Percentiles rank a stretch among this genome's conserved stretches.
Conservation (phyloP, 208 protist species). For the Strigomonas culicis region DNA sequence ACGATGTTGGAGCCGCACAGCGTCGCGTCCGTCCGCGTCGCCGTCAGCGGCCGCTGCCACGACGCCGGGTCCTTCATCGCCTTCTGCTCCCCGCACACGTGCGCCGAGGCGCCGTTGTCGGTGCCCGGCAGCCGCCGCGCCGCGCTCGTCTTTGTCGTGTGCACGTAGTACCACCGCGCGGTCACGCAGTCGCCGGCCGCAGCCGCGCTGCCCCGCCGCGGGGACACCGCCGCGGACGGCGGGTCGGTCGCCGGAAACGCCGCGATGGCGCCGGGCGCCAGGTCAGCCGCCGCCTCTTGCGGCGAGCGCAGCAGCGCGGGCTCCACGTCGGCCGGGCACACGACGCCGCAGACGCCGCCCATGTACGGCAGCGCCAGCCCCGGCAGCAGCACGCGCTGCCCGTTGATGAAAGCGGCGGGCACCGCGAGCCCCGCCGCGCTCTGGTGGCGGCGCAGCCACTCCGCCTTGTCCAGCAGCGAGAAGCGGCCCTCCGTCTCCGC, state of each 20-base stretch:
- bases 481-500: constrained; percentile 38
- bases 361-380: constrained; percentile 38
- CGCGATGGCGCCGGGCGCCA: too few relatives aligned
- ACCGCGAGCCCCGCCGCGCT: constrained; percentile 1
- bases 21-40: constrained; percentile 30
- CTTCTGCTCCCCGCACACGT: not conserved
- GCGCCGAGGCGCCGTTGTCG: not conserved
- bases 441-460: constrained; percentile 39
- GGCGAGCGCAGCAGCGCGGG: not conserved
- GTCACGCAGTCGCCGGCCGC: constrained; percentile 4
- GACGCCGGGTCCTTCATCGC: not conserved
- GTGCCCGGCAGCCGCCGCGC: not conserved
- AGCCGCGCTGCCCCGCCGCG: not conserved
- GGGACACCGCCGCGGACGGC: too few relatives aligned
- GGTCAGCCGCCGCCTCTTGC: too few relatives aligned
- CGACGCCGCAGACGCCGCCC: constrained; percentile 23
- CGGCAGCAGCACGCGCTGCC: constrained; percentile 29
- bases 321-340: constrained; percentile 24
- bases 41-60: not conserved
- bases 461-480: constrained; percentile 65
- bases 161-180: constrained; percentile 42
- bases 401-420: constrained; percentile 19
- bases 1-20: constrained; percentile 64
- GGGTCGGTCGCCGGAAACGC: too few relatives aligned
- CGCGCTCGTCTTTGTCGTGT: constrained; percentile 21